Base-by-base conservation (phyloP, 2,329 filamentous ascomycete genomes). In the Ascosphaera aggregata region DNA sequence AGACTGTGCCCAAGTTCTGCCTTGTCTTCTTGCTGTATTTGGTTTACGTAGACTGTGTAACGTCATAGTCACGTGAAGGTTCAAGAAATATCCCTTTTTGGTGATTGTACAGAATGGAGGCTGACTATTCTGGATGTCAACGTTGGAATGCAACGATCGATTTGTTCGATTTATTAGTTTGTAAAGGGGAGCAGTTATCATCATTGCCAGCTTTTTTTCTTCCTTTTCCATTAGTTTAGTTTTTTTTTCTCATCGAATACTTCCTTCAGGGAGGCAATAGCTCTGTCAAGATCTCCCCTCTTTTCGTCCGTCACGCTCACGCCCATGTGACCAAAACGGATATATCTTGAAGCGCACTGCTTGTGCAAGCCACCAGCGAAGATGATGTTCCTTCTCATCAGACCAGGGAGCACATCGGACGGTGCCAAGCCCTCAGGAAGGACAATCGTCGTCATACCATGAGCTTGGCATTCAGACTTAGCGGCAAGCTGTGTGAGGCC, bases 371-470 rank as follows among this genome's bases (percentile, higher is more conserved):
- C 89, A 43, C 84, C 89, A 18, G 89, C 89, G 55, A 95, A 95
- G 43, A 98, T 72, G 32, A 98, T 80, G 20, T 84, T 84, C 58
- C 79, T 85, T 63, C 80, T 80, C 44, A 81, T 59, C 45, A 98
- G 64, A 53, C 73, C 84, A 9, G 89, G 85, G 39, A 98, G 67
- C 24, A 98, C 65, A 46, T 93, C 80, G 2, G 84, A 69, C 20
- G 79, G 76, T 48, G 76, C 74, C 39, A 95, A 63, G 32, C 69
- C 76, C 44, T 95, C 81, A 1, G 89, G 89, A 40, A 98, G 69
- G 59, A 89, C 94, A 48, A 98, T 89, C 42, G 89, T 86, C 2
- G 89, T 98, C 89, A 98, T 98, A 50, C 80, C 84, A 57, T 92
- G 86, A 34, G 89, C 84, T 62, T 95, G 86, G 59, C 92, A 79